phyloP scores from a whole-genome alignment of 495 filamentous ascomycete genomes.

The Penicillium cinerascens region DNA sequence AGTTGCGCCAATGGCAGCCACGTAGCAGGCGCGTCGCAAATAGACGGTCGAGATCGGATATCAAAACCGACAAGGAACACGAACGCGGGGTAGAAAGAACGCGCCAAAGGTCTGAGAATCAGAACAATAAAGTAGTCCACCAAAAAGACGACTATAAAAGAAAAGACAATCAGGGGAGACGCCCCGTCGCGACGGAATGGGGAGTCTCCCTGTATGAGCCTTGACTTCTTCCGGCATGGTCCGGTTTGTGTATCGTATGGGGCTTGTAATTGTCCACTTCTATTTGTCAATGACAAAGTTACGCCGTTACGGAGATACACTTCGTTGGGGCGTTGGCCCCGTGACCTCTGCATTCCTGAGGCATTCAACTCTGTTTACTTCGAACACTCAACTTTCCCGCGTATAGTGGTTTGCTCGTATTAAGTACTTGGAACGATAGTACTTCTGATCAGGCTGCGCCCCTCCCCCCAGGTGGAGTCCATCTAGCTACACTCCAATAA shows the following conservation, averaged over 20 bases:
- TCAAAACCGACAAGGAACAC: conserved; percentile 5
- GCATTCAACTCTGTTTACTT: background rate
- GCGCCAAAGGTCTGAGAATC: conserved; percentile 1
- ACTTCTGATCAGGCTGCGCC: background rate
- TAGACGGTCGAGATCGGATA: conserved; percentile 6
- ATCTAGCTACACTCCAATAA: background rate
- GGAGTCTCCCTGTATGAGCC: conserved; percentile 8
- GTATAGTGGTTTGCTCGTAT: background rate
- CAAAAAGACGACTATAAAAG: conserved; percentile 10
- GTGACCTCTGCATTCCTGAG: conserved; percentile 15
- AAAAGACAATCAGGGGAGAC: conserved; percentile 26
- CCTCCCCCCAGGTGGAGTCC: background rate
- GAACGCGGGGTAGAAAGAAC: background rate
- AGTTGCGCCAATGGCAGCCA: conserved; percentile 40
- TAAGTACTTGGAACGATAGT: background rate
- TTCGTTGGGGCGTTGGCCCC: conserved; percentile 15
- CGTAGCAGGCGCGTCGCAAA: conserved; percentile 47
- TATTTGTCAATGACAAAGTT: conserved; percentile 10
- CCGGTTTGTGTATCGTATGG: conserved; percentile 11
- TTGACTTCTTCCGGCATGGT: conserved; percentile 28
- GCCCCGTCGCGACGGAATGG: conserved; percentile 18
- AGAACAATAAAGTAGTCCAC: background rate
- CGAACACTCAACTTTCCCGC: background rate
- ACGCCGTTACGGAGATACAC: conserved; percentile 2
- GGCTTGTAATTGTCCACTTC: background rate